A percentile compares a stretch with the other conserved stretches of the same genome.
phyloP scores from a whole-genome alignment of 2,329 filamentous ascomycete species.

The Colletotrichum musicola region DNA sequence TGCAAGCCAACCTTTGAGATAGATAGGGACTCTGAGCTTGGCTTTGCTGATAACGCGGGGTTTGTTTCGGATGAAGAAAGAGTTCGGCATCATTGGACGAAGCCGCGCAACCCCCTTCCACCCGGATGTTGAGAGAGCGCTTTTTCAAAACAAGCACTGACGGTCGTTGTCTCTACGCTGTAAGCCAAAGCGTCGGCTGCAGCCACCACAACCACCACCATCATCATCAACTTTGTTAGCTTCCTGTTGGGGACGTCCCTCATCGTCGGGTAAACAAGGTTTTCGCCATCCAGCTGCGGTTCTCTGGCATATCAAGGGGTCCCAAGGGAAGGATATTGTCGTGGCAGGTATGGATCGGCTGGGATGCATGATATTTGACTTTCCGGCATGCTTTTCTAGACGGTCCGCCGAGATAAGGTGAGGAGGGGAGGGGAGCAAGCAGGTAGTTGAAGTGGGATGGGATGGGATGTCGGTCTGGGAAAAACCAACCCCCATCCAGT shows the following conservation, averaged over 20 bases:
- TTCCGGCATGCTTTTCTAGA: conserved; percentile 24
- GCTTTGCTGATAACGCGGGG: conserved; percentile 36
- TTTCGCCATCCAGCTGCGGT: not conserved
- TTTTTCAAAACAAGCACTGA: conserved; percentile 20
- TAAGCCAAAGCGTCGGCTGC: conserved; percentile 8
- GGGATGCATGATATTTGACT: conserved; percentile 17
- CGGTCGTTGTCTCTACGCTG: not conserved
- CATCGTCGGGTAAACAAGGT: conserved; percentile 7
- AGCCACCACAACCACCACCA: not conserved
- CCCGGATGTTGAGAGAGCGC: conserved; percentile 5
- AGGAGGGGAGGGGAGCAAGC: not conserved
- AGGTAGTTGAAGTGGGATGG: not conserved
- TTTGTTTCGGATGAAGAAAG: conserved; percentile 35
- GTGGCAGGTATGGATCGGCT: conserved; percentile 8
- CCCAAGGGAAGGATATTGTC: conserved; percentile 7
- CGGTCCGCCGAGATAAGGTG: conserved; percentile 18
- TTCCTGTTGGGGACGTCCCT: too few species aligned
- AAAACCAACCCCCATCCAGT: not conserved
- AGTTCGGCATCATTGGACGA: conserved; percentile 16
- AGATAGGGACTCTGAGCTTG: conserved; percentile 3
- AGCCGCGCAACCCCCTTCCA: conserved; percentile 24
- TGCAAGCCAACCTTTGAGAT: conserved; percentile 4
- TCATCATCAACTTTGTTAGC: not conserved
- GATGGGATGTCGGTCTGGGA: not conserved
- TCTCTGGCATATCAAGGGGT: not conserved